A percentile compares a stretch with the other conserved stretches of the same genome.
These are phyloP conservation scores for Geotrichum europaeum DNA, from an alignment of 1,139 yeast species.

Conservation along the genomic window DNA sequence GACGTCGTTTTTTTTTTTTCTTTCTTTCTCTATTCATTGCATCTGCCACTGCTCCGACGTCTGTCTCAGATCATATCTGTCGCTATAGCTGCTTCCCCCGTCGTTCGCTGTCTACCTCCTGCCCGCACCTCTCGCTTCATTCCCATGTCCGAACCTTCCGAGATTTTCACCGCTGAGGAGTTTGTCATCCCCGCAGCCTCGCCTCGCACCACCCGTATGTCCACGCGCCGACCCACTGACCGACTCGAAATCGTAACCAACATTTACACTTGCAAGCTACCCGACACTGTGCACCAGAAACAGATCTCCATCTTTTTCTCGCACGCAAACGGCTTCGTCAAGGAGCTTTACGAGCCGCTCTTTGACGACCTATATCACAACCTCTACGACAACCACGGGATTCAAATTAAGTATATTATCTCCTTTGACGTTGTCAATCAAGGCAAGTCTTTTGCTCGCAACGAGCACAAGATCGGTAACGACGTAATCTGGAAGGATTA, in stretches of 20 bases:
- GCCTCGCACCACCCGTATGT: conserved; percentile 14
- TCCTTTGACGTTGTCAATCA: conserved; percentile 21
- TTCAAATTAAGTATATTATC: conserved; percentile 18
- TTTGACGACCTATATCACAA: conserved; percentile 6
- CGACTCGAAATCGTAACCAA: conserved; percentile 8
- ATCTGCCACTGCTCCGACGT: no score
- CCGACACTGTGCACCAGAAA: neutral
- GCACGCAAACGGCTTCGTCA: conserved; percentile 15
- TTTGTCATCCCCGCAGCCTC: conserved; percentile 15
- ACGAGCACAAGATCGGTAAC: conserved; percentile 18
- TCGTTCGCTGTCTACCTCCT: neutral
- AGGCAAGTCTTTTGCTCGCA: conserved; percentile 17
- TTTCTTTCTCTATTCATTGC: neutral
- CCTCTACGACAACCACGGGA: conserved; percentile 1
- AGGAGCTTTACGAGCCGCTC: conserved; percentile 17
- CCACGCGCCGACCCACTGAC: conserved; percentile 10
- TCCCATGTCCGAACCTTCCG: neutral
- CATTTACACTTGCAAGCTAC: conserved; percentile 1
- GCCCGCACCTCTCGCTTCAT: neutral
- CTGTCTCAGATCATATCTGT: neutral
- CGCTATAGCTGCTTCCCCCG: neutral
- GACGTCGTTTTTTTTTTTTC: neutral
- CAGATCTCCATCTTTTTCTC: conserved; percentile 10
- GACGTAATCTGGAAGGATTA: conserved; percentile 19
- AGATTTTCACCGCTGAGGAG: conserved; percentile 1